Evolutionary conservation across 768 basidiomycete species (phyloP).

Genomic region (Fibroporia radiculosa): DNA sequence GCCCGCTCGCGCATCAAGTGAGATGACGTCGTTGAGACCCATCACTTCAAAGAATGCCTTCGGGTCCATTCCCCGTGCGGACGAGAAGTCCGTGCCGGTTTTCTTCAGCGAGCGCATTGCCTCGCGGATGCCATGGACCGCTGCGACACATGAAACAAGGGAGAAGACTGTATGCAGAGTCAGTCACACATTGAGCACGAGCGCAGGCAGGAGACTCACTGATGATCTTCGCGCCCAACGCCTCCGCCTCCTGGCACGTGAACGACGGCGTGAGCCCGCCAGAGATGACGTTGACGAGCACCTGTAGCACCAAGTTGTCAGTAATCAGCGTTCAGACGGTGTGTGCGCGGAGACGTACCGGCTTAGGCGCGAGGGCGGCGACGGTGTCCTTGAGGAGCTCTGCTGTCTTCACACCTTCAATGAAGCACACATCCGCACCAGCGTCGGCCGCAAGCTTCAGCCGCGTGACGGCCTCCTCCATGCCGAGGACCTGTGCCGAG

Average conservation of each 20-base stretch:
- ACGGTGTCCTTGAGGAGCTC: conserved; percentile 60
- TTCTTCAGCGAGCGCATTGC: conserved; percentile 71
- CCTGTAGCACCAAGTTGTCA: conserved; percentile 24
- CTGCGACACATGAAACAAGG: conserved; percentile 67
- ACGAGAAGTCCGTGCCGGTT: conserved; percentile 65
- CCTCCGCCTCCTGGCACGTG: conserved; percentile 60
- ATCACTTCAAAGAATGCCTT: conserved; percentile 73
- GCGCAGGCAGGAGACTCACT: conserved; percentile 35
- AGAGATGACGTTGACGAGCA: conserved; percentile 75
- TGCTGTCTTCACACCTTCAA: conserved; percentile 67
- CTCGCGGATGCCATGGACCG: conserved; percentile 70
- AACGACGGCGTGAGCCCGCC: conserved; percentile 73
- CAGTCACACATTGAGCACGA: neutral
- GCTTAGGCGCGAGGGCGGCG: conserved; percentile 61
- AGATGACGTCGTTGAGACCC: conserved; percentile 53
- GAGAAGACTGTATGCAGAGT: conserved; percentile 49
- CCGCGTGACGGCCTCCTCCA: conserved; percentile 65
- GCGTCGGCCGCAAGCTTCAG: conserved; percentile 64
- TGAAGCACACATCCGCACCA: conserved; percentile 77
- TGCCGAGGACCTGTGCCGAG: conserved; percentile 70
- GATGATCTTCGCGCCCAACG: conserved; percentile 68
- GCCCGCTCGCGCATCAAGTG: conserved; percentile 49
- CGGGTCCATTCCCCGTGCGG: conserved; percentile 62
- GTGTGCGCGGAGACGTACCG: conserved; percentile 30
- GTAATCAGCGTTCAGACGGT: neutral